These are phyloP conservation scores for Fallopia convolvulus DNA, from an alignment of 148 eudicot species.

Conservation along the genomic window DNA sequence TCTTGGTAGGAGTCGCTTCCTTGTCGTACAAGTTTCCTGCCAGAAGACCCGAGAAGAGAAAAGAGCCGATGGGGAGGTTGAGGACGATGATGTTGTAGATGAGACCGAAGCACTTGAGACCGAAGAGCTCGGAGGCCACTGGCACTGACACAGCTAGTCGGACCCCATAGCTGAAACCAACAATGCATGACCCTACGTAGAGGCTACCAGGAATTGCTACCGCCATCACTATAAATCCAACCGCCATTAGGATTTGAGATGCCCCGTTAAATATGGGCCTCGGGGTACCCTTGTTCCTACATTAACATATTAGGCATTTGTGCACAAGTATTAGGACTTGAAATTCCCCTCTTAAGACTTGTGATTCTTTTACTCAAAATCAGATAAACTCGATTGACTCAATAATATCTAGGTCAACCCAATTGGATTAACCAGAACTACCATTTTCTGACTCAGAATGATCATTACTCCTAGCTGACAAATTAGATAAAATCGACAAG, in stretches of 20 bases:
- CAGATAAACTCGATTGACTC: too few relatives aligned
- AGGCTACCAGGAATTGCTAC: slow-evolving; percentile 67
- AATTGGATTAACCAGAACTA: too few relatives aligned
- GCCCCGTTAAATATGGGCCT: slow-evolving; percentile 95
- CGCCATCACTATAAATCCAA: slow-evolving; percentile 65
- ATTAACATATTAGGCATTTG: not conserved
- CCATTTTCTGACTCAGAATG: too few relatives aligned
- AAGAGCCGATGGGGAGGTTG: slow-evolving; percentile 87
- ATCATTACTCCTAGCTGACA: too few relatives aligned
- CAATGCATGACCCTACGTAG: slow-evolving; percentile 65
- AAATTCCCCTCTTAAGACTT: too few relatives aligned
- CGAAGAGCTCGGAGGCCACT: slow-evolving; percentile 79
- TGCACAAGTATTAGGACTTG: not conserved
- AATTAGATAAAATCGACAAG: too few relatives aligned
- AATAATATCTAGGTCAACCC: too few relatives aligned
- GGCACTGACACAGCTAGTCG: slow-evolving; percentile 84
- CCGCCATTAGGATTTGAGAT: slow-evolving; percentile 63
- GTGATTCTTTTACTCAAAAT: too few relatives aligned
- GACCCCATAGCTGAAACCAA: slow-evolving; percentile 80
- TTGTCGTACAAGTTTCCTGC: slow-evolving; percentile 81
- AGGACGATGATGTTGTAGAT: slow-evolving; percentile 79
- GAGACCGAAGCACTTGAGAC: slow-evolving; percentile 86
- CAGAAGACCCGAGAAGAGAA: slow-evolving; percentile 84
- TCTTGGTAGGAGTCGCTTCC: slow-evolving; percentile 54
- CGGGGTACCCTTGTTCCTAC: slow-evolving; percentile 73